Conservation (phyloP, 139 green algal species). For the Tetraselmis chui region DNA sequence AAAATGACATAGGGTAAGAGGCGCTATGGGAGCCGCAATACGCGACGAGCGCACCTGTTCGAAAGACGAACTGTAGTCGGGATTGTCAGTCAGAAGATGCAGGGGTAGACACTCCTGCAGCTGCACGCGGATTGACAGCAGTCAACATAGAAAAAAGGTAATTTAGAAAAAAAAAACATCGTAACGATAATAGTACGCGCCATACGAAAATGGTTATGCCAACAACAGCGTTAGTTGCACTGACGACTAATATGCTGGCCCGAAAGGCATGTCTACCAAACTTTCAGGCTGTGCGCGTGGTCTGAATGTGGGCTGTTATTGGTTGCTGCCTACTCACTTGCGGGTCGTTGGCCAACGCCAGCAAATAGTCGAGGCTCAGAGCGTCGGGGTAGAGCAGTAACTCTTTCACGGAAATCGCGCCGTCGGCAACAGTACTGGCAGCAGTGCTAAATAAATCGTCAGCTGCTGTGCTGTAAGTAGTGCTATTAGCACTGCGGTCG, state of each 20-base stretch:
- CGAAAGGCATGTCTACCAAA: too few species aligned
- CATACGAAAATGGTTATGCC: too few species aligned
- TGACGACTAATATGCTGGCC: too few species aligned
- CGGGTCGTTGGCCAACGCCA: not conserved
- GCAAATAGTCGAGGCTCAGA: not conserved
- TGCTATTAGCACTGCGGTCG: too few species aligned
- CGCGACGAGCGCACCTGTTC: too few species aligned
- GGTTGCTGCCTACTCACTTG: not conserved
- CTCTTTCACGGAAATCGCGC: not conserved
- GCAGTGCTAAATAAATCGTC: too few species aligned
- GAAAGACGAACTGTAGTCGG: not conserved
- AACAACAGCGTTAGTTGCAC: too few species aligned
- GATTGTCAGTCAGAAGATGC: not conserved
- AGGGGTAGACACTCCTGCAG: not conserved
- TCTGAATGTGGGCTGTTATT: too few species aligned
- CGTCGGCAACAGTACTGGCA: not conserved
- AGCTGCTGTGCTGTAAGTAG: too few species aligned
- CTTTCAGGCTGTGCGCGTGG: too few species aligned
- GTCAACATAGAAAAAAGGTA: not conserved
- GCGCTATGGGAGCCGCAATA: too few species aligned
- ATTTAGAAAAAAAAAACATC: not conserved
- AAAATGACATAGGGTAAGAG: too few species aligned
- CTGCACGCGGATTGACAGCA: not conserved
- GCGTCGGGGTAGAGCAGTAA: not conserved
- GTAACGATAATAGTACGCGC: not conserved